Base-by-base conservation (phyloP, 371 early-diverging fungal genomes). In the Syncephalastrum racemosum region DNA sequence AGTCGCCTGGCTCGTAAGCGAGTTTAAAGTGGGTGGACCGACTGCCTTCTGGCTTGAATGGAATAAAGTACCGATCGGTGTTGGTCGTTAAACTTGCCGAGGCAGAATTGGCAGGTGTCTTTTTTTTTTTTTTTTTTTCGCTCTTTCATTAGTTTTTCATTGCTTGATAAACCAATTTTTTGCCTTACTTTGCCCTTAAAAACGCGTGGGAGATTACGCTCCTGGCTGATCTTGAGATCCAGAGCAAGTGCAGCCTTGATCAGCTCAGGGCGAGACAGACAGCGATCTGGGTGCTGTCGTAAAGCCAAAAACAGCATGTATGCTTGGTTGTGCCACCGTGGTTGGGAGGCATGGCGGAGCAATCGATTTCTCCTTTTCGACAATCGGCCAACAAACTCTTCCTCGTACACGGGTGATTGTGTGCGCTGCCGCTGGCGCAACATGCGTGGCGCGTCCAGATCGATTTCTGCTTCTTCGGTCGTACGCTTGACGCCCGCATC, bases 281-380 rank as follows among this genome's bases (percentile, higher is more conserved):
- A 84, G 27, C 80, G 71, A 24, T 77, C 78, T 10, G 89, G 85
- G 59, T 81, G 77, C 58, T 90, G 77, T 15, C 90, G 71, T 44
- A 94, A 67, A 4, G 91, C 90, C 54, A 92, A 67, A 62, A 86
- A 90, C 58, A 94, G 73, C 66, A 93, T 73, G 70, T 90, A 91
- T 27, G 86, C 84, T 62, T 94, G 94, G 53, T 85, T 91, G 51
- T 91, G 91, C 94, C 94, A 94, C 23, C 94, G 77, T 13, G 93
- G 93, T 52, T 67, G 68, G 20, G 50, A 50, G 0, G 36, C 36
- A 31, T 31, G 36, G 8, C 36, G 36, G 12, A 31, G 10, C 10
- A 31, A 31, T 10, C 36, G 36, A 8, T 12, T 31, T 10, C 36
- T 31, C 36, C 36, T 31, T 31, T 31, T 31, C 12, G 36, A 10